Conservation (phyloP, 2,329 filamentous ascomycete species). For the Cladorrhinum sp. region DNA sequence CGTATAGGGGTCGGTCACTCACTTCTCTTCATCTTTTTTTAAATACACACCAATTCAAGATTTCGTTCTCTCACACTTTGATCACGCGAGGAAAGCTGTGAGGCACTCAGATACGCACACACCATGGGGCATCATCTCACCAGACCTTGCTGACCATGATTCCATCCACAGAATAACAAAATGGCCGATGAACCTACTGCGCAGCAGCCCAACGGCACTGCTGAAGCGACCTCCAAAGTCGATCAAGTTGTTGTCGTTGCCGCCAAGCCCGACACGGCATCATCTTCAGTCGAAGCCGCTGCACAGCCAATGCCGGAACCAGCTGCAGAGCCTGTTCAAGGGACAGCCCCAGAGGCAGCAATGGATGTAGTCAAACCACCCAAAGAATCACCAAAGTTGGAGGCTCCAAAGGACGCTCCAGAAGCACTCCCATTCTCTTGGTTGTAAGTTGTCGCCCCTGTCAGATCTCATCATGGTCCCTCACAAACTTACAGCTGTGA, state of each 20-base stretch:
- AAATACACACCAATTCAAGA: no score
- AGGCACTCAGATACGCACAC: background rate
- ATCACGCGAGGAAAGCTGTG: background rate
- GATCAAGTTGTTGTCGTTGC: background rate
- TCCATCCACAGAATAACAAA: background rate
- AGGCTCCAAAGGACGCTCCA: background rate
- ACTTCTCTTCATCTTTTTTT: background rate
- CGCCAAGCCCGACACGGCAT: background rate
- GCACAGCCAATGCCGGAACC: background rate
- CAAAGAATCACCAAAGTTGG: background rate
- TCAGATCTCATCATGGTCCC: background rate
- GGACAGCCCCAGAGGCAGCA: background rate
- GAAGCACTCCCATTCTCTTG: constrained; percentile 29
- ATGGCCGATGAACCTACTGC: background rate
- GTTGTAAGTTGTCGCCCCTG: constrained; percentile 29
- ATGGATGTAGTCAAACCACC: background rate
- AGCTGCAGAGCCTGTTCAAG: background rate
- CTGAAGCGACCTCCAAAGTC: background rate
- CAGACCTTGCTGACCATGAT: background rate
- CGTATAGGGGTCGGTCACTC: background rate
- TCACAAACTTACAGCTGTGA: constrained; percentile 8
- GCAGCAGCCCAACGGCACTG: background rate
- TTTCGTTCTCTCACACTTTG: background rate
- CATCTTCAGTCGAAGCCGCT: background rate
- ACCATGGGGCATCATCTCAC: background rate